Evolutionary conservation across 148 eudicot genomes (phyloP).

Genomic region (Diospyros lotus): DNA sequence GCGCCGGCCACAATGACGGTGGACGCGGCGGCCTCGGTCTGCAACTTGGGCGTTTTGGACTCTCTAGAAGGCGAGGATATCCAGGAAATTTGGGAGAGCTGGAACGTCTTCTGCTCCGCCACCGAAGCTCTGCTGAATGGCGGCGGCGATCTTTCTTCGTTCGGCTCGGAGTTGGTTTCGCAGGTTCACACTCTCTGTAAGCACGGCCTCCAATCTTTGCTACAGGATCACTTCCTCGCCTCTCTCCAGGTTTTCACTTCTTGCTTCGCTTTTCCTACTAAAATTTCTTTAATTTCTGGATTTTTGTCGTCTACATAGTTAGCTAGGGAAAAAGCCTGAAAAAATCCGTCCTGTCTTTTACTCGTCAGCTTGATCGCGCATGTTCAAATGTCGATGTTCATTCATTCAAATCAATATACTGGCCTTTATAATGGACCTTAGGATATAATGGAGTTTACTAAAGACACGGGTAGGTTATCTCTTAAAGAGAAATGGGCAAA

Average conservation of each 20-base stretch:
- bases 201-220: slow-evolving; percentile 47
- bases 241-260: slow-evolving; percentile 49
- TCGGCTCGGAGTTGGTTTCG: slow-evolving; percentile 31
- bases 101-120: slow-evolving; percentile 58
- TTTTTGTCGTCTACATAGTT: too few relatives aligned
- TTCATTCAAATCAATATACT: too few relatives aligned
- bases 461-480: too few relatives aligned
- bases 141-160: slow-evolving; percentile 29
- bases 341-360: too few relatives aligned
- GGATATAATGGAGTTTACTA: too few relatives aligned
- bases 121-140: slow-evolving; percentile 48
- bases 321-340: too few relatives aligned
- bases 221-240: slow-evolving; percentile 59
- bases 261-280: neutral
- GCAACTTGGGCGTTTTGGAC: slow-evolving; percentile 50
- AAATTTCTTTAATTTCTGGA: neutral
- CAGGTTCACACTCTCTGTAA: slow-evolving; percentile 48
- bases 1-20: slow-evolving; percentile 2
- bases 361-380: too few relatives aligned
- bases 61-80: slow-evolving; percentile 37
- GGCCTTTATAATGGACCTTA: too few relatives aligned
- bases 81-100: slow-evolving; percentile 48
- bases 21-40: slow-evolving; percentile 27
- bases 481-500: too few relatives aligned
- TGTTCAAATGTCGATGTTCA: too few relatives aligned